Evolutionary conservation across 1,284 basidiomycete species (phyloP), one percentile per base, ranked within the genome.

Genomic region (Mycosarcoma maydis): DNA sequence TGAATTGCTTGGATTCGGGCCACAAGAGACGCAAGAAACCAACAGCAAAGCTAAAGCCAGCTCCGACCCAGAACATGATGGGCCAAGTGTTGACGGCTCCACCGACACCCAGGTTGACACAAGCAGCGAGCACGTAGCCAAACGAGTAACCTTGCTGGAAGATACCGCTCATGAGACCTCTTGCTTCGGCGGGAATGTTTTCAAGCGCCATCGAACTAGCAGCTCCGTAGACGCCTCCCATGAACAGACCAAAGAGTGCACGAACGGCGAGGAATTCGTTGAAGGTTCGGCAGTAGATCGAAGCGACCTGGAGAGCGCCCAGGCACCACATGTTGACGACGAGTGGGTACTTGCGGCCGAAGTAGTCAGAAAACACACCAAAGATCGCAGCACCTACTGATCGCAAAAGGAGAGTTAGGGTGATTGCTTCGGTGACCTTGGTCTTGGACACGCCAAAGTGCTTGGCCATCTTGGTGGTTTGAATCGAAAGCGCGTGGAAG

Each of bases 261-360:
- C 75, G 67, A 6, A 73, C 59, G 22, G 65, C 73, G 30, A 76
- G 55, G 59, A 76, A 76, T 19, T 57, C 13, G 41, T 67, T 48
- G 53, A 55, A 70, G 33, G 33, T 61, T 7, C 42, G 36, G 20
- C 53, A 59, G 44, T 66, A 73, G 48, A 73, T 61, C 8, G 65
- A 57, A 16, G 58, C 66, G 36, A 76, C 51, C 32, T 74, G 72
- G 5, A 76, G 61, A 7, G 60, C 59, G 48, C 65, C 70, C 19
- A 75, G 49, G 17, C 47, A 19, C 48, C 54, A 58, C 58, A 76
- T 67, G 55, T 75, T 75, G 56, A 75, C 44, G 20, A 65, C 52
- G 38, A 73, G 55, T n/a, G 70, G 73, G 19, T 60, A 70, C 24
- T 70, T 73, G 4, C 94, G 87, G 5, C 94, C 64, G 33, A 60